Evolutionary conservation across 192 early-diverging fungal species (phyloP), one percentile per base, ranked within the genome.

Genomic region (Backusella tuberculispora): DNA sequence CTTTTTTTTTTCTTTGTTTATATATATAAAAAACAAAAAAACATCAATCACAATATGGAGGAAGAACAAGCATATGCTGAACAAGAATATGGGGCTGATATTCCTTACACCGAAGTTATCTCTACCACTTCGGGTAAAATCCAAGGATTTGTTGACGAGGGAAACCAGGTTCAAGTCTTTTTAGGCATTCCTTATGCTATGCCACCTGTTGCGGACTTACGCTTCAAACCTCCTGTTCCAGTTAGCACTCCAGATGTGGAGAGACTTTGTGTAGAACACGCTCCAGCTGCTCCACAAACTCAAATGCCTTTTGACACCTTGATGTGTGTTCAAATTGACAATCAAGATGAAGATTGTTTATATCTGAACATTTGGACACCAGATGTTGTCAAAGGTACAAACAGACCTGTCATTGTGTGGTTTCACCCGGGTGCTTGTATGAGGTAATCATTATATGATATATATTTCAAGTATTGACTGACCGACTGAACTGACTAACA

Each of bases 361-460:
- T 80, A 84, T 13, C 66, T 90, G 40, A 90, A 90, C 47, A 73
- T 90, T 10, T 87, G 81, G 74, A 80, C 83, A n/a, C 85, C 84
- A 6, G 78, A 72, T 40, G 73, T 69, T 26, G 37, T 43, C 4
- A 63, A 66, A 29, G 77, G 65, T 14, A 40, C 41, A 6, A 74
- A 78, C 24, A 72, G 86, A 17, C 90, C 91, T 42, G 91, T 92
- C 4, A 78, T 90, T 74, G 82, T 91, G 6, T 92, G 80, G 65
- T 82, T 92, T 34, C 85, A 92, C 56, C 87, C 87, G 10, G 91
- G 90, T 29, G 83, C 78, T 34, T 89, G 85, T 70, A 76, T 76
- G 29, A 80, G 63, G 74, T 83, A 76, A 67, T 12, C 0, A 47
- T 24, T 3, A 5, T 44, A 42, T 41, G 21, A 21, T 13, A 38